A percentile compares a stretch with the other conserved stretches of the same genome.
Evolutionary conservation across 345 rosid species (phyloP).

Genomic region (Populus tremula): DNA sequence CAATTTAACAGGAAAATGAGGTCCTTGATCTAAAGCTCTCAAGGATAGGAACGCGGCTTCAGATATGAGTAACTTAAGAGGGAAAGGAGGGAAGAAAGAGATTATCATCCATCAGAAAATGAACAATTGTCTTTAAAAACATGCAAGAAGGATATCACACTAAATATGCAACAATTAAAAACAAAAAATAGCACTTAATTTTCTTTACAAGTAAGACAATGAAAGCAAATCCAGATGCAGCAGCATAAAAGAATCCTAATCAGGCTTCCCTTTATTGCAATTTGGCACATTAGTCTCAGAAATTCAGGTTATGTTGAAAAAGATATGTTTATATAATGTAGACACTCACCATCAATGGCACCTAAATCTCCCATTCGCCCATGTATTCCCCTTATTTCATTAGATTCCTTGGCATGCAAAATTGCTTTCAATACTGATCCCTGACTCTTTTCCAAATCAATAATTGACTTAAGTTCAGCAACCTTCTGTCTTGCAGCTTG

Average conservation of each 20-base stretch:
- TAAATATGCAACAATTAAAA: neutral
- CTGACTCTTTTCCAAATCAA: slow-evolving; percentile 88
- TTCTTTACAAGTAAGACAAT: neutral
- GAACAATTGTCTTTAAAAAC: neutral
- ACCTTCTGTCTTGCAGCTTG: slow-evolving; percentile 91
- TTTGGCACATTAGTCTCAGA: neutral
- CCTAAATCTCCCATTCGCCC: slow-evolving; percentile 99
- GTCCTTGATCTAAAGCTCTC: neutral
- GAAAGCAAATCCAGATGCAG: neutral
- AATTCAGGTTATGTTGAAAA: neutral
- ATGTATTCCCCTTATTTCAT: slow-evolving; percentile 80
- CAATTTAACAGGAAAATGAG: neutral
- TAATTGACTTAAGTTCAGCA: slow-evolving; percentile 70
- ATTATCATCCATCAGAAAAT: neutral
- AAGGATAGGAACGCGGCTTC: neutral
- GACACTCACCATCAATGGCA: slow-evolving; percentile 82
- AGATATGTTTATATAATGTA: neutral
- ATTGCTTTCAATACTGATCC: slow-evolving; percentile 89
- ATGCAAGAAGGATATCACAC: neutral
- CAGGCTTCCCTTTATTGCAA: neutral
- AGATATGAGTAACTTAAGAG: neutral
- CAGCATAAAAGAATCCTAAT: neutral
- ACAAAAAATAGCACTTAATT: neutral
- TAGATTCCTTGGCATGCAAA: slow-evolving; percentile 73
- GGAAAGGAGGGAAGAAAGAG: neutral